Conservation (phyloP, 2,329 filamentous ascomycete genomes). For the Diaporthe citrichinensis region DNA sequence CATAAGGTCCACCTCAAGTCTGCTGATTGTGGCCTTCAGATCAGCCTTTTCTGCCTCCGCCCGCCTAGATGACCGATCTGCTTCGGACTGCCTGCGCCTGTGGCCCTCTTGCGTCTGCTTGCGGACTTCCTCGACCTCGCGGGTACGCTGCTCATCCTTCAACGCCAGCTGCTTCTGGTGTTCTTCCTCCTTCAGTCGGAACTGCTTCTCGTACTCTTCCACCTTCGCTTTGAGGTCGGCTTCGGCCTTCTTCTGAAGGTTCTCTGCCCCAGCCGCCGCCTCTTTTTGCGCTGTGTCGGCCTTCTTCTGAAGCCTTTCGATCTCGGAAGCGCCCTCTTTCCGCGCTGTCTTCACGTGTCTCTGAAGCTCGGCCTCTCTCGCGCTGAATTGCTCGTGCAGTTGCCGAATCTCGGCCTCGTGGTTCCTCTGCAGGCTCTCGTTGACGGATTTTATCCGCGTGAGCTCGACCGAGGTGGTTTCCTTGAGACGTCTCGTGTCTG, state of each 20-base stretch:
- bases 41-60: conserved; percentile 75
- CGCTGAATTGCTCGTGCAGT: conserved; percentile 56
- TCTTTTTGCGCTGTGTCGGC: conserved; percentile 66
- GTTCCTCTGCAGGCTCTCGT: conserved; percentile 78
- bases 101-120: conserved; percentile 61
- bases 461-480: conserved; percentile 70
- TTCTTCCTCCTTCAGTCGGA: conserved; percentile 29
- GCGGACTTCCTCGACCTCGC: conserved; percentile 58
- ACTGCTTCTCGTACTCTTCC: conserved; percentile 29
- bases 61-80: conserved; percentile 62
- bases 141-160: conserved; percentile 55
- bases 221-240: conserved; percentile 29
- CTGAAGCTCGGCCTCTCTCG: conserved; percentile 58
- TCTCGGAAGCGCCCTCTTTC: conserved; percentile 35
- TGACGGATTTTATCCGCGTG: conserved; percentile 63
- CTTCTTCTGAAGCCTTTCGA: conserved; percentile 61
- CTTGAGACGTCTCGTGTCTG: conserved; percentile 77
- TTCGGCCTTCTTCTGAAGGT: conserved; percentile 8
- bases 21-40: conserved; percentile 71
- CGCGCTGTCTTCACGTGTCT: conserved; percentile 38
- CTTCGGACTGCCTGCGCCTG: conserved; percentile 48
- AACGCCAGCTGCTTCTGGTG: conserved; percentile 41
- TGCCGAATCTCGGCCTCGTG: conserved; percentile 77
- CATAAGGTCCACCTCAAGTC: conserved; percentile 73
- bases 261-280: conserved; percentile 34